Conservation (phyloP, 768 basidiomycete genomes). For the Boletus eberwhitei region DNA sequence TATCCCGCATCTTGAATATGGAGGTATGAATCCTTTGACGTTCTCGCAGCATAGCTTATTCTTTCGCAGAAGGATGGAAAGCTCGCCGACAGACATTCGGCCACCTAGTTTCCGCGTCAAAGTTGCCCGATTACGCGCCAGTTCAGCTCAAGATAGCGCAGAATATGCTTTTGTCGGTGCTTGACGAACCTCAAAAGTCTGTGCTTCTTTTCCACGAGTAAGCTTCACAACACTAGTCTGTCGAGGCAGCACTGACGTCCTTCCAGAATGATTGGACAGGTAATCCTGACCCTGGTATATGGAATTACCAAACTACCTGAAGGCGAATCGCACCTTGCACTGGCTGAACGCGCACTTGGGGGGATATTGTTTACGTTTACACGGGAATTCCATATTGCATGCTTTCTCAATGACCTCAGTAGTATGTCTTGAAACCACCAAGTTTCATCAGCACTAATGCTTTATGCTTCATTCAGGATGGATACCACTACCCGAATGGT, state of each 20-base stretch:
- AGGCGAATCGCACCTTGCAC: background rate
- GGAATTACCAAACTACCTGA: background rate
- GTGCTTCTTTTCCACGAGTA: constrained; percentile 1
- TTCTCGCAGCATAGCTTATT: background rate
- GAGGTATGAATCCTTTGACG: background rate
- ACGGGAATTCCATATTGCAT: background rate
- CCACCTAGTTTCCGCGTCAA: background rate
- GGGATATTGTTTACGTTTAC: constrained; percentile 8
- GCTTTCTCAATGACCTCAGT: background rate
- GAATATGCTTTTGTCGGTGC: background rate
- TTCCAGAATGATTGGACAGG: constrained; percentile 3
- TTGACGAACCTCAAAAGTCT: background rate
- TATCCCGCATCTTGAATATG: constrained; percentile 5
- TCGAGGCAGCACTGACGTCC: background rate
- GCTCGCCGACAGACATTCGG: constrained; percentile 1
- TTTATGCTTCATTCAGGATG: background rate
- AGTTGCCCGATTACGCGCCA: constrained; percentile 1
- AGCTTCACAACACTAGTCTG: background rate
- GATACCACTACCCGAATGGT: background rate
- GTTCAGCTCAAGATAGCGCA: background rate
- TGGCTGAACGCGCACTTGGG: constrained; percentile 2
- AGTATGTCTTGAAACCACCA: background rate
- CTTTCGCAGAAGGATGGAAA: constrained; percentile 2
- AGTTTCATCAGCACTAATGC: background rate
- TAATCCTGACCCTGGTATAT: constrained; percentile 1